These are phyloP conservation scores for Populus hybrid DNA, from an alignment of 441 rosid species.

Conservation along the genomic window DNA sequence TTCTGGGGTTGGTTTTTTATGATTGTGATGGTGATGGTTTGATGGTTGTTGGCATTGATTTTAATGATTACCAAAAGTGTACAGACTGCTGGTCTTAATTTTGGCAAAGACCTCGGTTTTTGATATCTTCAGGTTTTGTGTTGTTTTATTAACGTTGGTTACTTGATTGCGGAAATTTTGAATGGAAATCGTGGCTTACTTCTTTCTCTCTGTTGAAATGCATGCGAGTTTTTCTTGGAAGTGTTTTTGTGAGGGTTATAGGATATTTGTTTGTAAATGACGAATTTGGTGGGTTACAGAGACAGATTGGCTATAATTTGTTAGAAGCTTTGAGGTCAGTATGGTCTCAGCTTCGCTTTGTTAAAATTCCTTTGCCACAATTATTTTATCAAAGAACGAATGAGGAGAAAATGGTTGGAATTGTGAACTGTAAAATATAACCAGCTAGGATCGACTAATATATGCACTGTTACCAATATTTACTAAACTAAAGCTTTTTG, in stretches of 20 bases:
- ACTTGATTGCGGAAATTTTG: background rate
- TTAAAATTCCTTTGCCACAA: background rate
- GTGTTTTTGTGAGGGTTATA: background rate
- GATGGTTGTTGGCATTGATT: constrained; percentile 36
- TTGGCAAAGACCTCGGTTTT: constrained; percentile 95
- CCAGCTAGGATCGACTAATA: background rate
- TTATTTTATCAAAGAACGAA: background rate
- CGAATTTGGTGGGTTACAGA: background rate
- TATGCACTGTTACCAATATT: background rate
- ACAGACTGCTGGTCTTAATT: constrained; percentile 73
- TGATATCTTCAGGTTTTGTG: constrained; percentile 93
- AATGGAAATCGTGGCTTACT: background rate
- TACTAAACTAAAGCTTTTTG: background rate
- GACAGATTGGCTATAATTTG: background rate
- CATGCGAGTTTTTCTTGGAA: background rate
- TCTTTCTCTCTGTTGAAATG: background rate
- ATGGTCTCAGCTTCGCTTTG: background rate
- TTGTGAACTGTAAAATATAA: background rate
- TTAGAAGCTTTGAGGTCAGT: background rate
- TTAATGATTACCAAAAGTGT: constrained; percentile 68
- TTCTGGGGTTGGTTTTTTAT: constrained; percentile 19
- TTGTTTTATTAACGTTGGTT: background rate
- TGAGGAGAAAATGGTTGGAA: background rate
- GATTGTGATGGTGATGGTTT: constrained; percentile 19
- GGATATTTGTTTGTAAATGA: background rate